Base-by-base conservation (phyloP, 2,329 filamentous ascomycete species). In the Pyricularia grisea region DNA sequence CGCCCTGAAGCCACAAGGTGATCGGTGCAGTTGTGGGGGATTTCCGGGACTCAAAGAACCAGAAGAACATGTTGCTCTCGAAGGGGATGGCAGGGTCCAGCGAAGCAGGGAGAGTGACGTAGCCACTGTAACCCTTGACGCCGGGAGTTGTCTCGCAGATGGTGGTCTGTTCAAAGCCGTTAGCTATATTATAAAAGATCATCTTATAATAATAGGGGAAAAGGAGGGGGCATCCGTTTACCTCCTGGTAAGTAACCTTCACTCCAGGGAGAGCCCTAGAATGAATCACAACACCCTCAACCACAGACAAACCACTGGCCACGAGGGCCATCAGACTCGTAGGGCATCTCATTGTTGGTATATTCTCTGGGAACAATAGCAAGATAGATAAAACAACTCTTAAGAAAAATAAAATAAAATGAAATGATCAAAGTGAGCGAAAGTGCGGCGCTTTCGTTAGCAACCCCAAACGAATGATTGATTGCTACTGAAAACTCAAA, bases 61-160 rank as follows among this genome's bases (percentile, higher is more conserved):
- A 88, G 77, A 89, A 90, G 76, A 88, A 89, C n/a, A 85, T 86
- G 73, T 88, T 88, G 74, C 28, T 36, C 58, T 68, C 58, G 58
- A 36, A 64, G 1, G 58, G 67, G 31, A 50, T 28, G 36, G 42
- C 65, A 27, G 63, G 12, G 11, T 31, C 42, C 7, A 63, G n/a
- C n/a, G 67, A 36, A 14, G n/a, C n/a, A 2, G 85, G 84, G 4
- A 89, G 79, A 75, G 85, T 82, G 12, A 89, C 82, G 71, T 88
- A 89, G 55, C 87, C 87, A 0, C 84, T 80, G 75, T 85, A 89
- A 42, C 81, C 83, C 71, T 81, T 83, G 64, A 88, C 85, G 12
- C 82, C 81, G 14, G 81, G 79, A 0, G 84, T 87, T 1, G 84
- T 86, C 76, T 88, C 86, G 74, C 86, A 88, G 27, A 88, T 81